phyloP scores from a whole-genome alignment of 2,329 filamentous ascomycete species.

The Colletotrichum limetticola region DNA sequence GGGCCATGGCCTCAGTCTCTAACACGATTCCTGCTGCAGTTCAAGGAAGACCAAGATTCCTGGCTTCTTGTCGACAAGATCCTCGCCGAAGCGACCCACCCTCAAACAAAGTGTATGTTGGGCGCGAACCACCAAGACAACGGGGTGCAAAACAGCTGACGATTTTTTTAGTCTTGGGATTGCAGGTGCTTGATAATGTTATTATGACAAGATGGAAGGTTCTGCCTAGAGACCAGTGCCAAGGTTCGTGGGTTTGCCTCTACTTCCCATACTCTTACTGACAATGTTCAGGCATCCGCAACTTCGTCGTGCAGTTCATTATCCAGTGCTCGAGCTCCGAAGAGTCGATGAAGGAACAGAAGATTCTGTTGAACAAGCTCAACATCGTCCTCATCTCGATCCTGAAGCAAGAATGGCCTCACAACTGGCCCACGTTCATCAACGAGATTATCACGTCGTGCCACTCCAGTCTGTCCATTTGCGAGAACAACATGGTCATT shows the following conservation, averaged over 20 bases:
- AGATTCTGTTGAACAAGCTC: conserved; percentile 95
- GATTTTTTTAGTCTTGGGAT: conserved; percentile 75
- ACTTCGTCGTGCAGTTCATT: conserved; percentile 99
- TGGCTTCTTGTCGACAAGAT: conserved; percentile 99
- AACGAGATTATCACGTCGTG: conserved; percentile 99
- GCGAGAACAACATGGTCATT: conserved; percentile 99
- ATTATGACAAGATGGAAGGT: conserved; percentile 99
- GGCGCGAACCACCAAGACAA: neutral
- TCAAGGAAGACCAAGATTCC: conserved; percentile 98
- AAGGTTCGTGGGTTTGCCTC: conserved; percentile 62
- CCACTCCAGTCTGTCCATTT: conserved; percentile 94
- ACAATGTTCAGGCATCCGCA: conserved; percentile 81
- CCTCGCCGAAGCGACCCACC: conserved; percentile 89
- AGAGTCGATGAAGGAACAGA: conserved; percentile 84
- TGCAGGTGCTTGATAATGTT: conserved; percentile 97
- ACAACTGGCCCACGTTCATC: conserved; percentile 99
- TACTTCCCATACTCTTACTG: neutral
- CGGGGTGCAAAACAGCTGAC: conserved; percentile 17
- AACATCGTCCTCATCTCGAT: conserved; percentile 98
- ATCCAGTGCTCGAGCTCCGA: conserved; percentile 92
- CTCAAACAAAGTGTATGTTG: conserved; percentile 92
- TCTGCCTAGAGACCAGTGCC: conserved; percentile 92
- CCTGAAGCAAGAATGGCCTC: conserved; percentile 99
- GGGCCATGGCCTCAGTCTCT: conserved; percentile 19
- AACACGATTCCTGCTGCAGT: conserved; percentile 65